Base-by-base conservation (phyloP, 345 rosid genomes). In the Erysimum cheiranthoides region DNA sequence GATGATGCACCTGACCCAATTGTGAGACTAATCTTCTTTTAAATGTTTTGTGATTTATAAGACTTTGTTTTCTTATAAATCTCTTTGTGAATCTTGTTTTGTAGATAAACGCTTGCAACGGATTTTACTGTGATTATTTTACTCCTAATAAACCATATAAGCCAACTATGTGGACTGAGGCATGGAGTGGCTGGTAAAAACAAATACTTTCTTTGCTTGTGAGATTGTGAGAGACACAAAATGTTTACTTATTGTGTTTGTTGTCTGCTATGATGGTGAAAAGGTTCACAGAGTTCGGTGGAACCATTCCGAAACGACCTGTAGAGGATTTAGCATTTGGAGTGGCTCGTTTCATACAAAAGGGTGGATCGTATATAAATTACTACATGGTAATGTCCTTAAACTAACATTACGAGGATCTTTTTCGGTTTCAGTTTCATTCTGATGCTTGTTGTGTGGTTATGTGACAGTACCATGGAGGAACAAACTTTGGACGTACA, bases 1-100 rank as follows among this genome's bases (percentile, higher is more conserved):
- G 92, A 90, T 73, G 99, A 95, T 81, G 97, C 99, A 38, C 99
- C 99, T 5, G 99, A 95, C 49, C 97, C 97, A 8, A 82, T 92
- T 75, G 97, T 95, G 32, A 86, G 88, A 61, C 27, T 11, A 67
- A 35, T 59, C 28, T 60, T 70, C 13, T 62, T 67, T 2, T 42
- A 7, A n/a, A 42, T 52, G 25, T 61, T 9, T 30, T 57, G 35
- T 39, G 59, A 6, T 21, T 13, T 0, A 17, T 46, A 7, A 50
- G 38, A 28, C 4, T 56, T 9, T 64, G 61, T 71, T 21, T 21
- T 50, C 28, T 75, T 21, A 65, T 12, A 2, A 64, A 36, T 67
- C 27, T 25, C 40, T 76, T n/a, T 53, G 14, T 61, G 65, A 2
- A 43, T 61, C 43, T 18, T 71, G 59, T 27, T 53, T 66, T 74